phyloP scores from a whole-genome alignment of 352 stramenopile species.

The Phytophthora europaea region DNA sequence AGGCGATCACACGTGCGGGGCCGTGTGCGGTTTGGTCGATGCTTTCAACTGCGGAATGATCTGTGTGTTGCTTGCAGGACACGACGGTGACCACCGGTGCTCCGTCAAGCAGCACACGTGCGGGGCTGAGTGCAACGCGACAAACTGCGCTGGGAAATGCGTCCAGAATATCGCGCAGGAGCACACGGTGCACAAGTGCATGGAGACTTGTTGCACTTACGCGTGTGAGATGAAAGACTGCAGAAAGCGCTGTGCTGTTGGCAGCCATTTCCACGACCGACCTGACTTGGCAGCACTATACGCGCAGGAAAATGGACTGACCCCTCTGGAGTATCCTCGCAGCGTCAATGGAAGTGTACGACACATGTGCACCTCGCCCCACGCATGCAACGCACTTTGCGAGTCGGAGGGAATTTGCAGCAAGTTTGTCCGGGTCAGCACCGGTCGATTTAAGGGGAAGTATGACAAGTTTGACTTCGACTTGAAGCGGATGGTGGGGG shows the following conservation, averaged over 20 bases:
- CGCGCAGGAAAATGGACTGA: not conserved
- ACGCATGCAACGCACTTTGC: constrained; percentile 28
- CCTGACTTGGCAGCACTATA: not conserved
- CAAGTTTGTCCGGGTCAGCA: not conserved
- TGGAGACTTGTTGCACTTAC: constrained; percentile 25
- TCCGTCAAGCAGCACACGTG: not conserved
- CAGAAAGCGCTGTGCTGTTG: constrained; percentile 13
- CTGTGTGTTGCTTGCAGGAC: not conserved
- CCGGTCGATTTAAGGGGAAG: not conserved
- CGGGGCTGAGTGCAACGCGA: not conserved
- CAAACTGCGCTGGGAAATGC: constrained; percentile 8
- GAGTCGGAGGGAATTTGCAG: constrained; percentile 33
- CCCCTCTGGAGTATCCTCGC: not conserved
- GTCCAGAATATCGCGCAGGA: constrained; percentile 16
- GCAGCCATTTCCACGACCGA: constrained; percentile 36
- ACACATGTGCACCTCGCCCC: constrained; percentile 27
- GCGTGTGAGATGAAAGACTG: constrained; percentile 31
- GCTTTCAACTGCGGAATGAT: not conserved
- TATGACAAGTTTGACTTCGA: not conserved
- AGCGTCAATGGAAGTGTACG: not conserved
- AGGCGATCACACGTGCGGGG: not conserved
- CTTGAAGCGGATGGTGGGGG: not conserved
- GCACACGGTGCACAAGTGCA: constrained; percentile 36
- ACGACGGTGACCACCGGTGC: not conserved
- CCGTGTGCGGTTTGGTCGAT: not conserved